Conservation (phyloP, 139 green algal genomes). For the Tetratostichococcus sp. region DNA sequence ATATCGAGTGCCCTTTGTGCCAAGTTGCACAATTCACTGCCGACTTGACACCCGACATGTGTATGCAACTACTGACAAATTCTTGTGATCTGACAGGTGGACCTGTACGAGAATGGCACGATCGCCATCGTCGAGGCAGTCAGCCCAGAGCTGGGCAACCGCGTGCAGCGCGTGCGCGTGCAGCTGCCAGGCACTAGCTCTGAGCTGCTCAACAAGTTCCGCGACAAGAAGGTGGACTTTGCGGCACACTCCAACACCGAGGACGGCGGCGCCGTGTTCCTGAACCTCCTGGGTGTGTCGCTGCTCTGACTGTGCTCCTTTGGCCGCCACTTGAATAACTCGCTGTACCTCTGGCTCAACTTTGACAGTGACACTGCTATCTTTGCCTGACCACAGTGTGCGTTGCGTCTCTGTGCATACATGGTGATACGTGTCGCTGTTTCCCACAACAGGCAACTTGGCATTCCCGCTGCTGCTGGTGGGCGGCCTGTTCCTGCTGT, state of each 20-base stretch:
- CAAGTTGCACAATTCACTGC: no score
- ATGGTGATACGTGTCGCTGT: neutral
- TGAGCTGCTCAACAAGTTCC: constrained; percentile 96
- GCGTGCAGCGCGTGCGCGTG: constrained; percentile 97
- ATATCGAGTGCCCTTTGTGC: constrained; percentile 1
- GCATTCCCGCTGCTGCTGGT: constrained; percentile 98
- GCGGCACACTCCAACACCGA: constrained; percentile 93
- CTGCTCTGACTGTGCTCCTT: no score
- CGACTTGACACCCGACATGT: no score
- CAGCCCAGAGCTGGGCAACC: constrained; percentile 97
- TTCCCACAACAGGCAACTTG: constrained; percentile 80
- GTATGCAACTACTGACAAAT: neutral
- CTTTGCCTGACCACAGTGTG: no score
- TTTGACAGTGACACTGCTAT: no score
- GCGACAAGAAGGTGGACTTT: constrained; percentile 99
- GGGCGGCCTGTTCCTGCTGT: constrained; percentile 98
- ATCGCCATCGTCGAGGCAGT: constrained; percentile 99
- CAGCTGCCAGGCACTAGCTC: constrained; percentile 89
- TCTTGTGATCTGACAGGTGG: constrained; percentile 56
- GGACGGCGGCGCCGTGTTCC: constrained; percentile 88
- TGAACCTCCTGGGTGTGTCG: constrained; percentile 79
- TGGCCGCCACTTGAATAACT: no score
- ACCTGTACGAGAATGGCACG: constrained; percentile 99
- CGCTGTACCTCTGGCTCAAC: no score
- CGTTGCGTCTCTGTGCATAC: no score